Conservation (phyloP, 495 filamentous ascomycete species). For the Neurospora sublineolata region DNA sequence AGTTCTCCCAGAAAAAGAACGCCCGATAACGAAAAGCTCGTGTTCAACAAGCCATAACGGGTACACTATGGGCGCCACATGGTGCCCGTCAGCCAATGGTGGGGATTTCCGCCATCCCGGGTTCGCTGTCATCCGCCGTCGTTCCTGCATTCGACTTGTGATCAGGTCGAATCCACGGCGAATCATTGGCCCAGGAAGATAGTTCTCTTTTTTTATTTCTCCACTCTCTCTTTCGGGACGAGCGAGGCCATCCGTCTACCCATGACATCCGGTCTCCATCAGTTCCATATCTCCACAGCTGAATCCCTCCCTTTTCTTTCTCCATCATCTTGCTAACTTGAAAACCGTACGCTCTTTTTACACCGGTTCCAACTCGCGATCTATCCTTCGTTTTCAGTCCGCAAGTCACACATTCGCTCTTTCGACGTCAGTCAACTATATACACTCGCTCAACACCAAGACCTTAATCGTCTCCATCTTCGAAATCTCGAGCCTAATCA, state of each 20-base stretch:
- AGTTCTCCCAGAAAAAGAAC: not conserved
- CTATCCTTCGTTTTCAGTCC: not conserved
- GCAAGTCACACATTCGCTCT: not conserved
- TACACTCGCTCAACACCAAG: not conserved
- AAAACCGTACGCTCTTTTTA: not conserved
- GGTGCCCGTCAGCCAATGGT: not conserved
- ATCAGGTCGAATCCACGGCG: not conserved
- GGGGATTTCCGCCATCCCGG: not conserved
- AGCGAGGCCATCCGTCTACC: not conserved
- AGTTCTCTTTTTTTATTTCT: not conserved
- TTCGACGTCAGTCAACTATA: not conserved
- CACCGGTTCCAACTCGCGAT: not conserved
- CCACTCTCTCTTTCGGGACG: not conserved
- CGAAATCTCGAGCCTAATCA: not conserved
- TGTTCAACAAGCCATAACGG: not conserved
- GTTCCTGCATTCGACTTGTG: not conserved
- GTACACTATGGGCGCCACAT: not conserved
- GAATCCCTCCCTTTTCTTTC: not conserved
- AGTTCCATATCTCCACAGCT: not conserved
- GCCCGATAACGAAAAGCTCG: not conserved
- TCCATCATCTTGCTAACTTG: not conserved
- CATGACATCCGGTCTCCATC: not conserved
- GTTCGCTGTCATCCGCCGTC: not conserved
- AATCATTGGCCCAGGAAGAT: not conserved
- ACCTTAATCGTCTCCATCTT: not conserved